Evolutionary conservation across 371 early-diverging fungal genomes (phyloP).

Genomic region (Mucor racemosus): DNA sequence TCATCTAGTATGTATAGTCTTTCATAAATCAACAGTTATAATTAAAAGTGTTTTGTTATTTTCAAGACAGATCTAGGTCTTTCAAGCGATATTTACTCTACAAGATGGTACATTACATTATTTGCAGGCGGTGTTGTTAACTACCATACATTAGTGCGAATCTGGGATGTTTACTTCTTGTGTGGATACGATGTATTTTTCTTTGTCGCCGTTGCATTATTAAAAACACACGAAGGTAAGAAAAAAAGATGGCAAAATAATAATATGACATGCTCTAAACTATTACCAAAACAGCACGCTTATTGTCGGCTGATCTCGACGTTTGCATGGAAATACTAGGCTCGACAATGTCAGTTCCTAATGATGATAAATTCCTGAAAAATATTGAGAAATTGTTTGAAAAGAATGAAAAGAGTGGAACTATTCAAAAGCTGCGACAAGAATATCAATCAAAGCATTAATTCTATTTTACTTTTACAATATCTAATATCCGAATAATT

Average conservation of each 20-base stretch:
- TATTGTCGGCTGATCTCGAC: slow-evolving; percentile 54
- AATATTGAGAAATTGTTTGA: slow-evolving; percentile 48
- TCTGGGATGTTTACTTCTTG: slow-evolving; percentile 67
- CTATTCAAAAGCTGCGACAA: slow-evolving; percentile 20
- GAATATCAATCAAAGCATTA: slow-evolving; percentile 24
- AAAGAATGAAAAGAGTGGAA: slow-evolving; percentile 12
- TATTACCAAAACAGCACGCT: slow-evolving; percentile 27
- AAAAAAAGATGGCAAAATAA: background rate
- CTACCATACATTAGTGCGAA: slow-evolving; percentile 61
- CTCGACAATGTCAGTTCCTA: slow-evolving; percentile 55
- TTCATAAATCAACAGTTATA: too few species aligned
- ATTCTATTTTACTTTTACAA: background rate
- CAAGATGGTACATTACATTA: slow-evolving; percentile 70
- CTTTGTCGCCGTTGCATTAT: slow-evolving; percentile 60
- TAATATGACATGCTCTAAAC: too few species aligned
- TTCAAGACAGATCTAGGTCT: slow-evolving; percentile 52
- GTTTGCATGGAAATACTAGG: slow-evolving; percentile 56
- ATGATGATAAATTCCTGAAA: slow-evolving; percentile 56
- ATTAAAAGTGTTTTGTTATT: background rate
- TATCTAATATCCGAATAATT: too few species aligned
- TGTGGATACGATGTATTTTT: slow-evolving; percentile 65
- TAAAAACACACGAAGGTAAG: slow-evolving; percentile 62
- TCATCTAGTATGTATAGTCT: slow-evolving; percentile 50
- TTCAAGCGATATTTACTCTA: slow-evolving; percentile 59
- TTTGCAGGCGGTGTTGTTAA: slow-evolving; percentile 64